A percentile compares a stretch with the other conserved stretches of the same genome.
These are phyloP conservation scores for Isochrysis galbana DNA, from an alignment of 78 protist genomes.

Conservation along the genomic window DNA sequence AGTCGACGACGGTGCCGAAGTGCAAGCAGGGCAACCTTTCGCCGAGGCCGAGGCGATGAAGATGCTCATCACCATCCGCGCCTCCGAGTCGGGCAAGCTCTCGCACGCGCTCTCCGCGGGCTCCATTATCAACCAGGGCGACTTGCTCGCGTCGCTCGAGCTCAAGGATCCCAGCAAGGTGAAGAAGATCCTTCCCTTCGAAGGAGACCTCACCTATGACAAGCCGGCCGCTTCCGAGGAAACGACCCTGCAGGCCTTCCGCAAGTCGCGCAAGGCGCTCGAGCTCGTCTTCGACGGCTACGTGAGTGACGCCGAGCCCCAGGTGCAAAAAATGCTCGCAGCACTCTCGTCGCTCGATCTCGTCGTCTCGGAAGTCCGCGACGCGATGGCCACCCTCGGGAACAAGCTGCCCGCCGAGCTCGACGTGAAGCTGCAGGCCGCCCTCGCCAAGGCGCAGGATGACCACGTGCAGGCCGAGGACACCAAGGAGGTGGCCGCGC, in stretches of 20 bases:
- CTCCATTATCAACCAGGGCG: conserved; percentile 76
- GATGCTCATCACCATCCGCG: conserved; percentile 83
- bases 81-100: conserved; percentile 72
- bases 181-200: neutral
- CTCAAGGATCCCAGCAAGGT: conserved; percentile 75
- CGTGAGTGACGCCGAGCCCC: neutral
- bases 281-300: neutral
- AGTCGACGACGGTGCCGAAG: conserved; percentile 76
- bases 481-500: neutral
- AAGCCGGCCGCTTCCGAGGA: neutral
- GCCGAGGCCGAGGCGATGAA: conserved; percentile 93
- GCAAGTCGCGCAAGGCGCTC: neutral
- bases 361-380: neutral
- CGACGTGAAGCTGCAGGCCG: neutral
- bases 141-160: conserved; percentile 75
- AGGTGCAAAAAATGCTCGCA: neutral
- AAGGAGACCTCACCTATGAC: neutral
- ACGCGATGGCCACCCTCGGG: neutral
- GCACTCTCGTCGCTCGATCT: neutral
- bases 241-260: neutral
- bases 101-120: conserved; percentile 27
- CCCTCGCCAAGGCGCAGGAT: neutral
- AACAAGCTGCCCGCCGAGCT: neutral
- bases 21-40: neutral
- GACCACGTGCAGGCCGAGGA: neutral